Base-by-base conservation (phyloP, 257 asterid genomes). In the Osmanthus fragrans region DNA sequence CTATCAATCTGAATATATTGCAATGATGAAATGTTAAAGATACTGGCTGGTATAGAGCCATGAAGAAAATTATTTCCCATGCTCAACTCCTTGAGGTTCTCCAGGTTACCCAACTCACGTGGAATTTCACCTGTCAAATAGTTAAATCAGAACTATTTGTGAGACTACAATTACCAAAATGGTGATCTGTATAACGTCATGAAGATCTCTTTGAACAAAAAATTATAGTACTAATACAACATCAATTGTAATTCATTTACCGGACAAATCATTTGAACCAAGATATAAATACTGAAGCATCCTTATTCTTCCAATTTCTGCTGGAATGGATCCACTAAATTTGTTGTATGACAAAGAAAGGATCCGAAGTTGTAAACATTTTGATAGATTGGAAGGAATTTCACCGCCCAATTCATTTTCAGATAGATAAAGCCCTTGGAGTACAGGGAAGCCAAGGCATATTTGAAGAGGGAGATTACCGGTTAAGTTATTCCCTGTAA, bases 321-420 rank as follows among this genome's bases (percentile, higher is more conserved):
- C 37, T 21, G 84, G 84, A 19, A 83, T 39, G 47, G 42, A 3
- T 37, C 84, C 87, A 10, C 73, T 39, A 15, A 81, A 69, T 65
- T 77, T 65, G 75, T 76, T 81, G 73, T 1, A 2, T 6, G 79
- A 51, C 70, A 77, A 73, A 18, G 49, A 67, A 8, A 76, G 66
- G 18, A 56, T 3, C 21, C 10, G 51, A 4, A 81, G 85, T 16
- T 65, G 49, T 25, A 73, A 81, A 25, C 87, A 84, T 25, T 73
- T 29, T 9, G 64, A 81, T 58, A 81, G 32, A 73, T 71, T 79
- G 15, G 79, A 67, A 40, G 85, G 85, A 70, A 81, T 56, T 21
- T 32, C 34, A 6, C 87, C 87, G 7, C 18, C n/a, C 3, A 84
- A 56, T 64, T 16, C 63, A 64, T 81, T 84, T 0, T 2, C 0